Evolutionary conservation across 768 basidiomycete genomes (phyloP).

Genomic region (Lenzites betulinus): DNA sequence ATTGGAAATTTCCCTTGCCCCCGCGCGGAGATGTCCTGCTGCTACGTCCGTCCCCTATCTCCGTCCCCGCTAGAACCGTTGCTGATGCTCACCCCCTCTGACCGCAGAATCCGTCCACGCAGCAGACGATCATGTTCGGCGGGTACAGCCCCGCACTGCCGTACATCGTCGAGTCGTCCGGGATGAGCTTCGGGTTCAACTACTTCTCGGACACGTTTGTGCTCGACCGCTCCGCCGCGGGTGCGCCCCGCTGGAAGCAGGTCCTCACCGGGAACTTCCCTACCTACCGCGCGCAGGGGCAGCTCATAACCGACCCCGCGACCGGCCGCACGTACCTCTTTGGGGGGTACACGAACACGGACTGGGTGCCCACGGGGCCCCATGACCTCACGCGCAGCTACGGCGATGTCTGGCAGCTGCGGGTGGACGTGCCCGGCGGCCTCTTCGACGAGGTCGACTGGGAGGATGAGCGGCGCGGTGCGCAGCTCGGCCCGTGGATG

Average conservation of each 20-base stretch:
- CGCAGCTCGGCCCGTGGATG: conserved; percentile 43
- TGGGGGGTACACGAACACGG: conserved; percentile 43
- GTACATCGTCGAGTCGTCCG: conserved; percentile 5
- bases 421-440: conserved; percentile 39
- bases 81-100: neutral
- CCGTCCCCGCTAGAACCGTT: neutral
- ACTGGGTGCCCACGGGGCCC: conserved; percentile 37
- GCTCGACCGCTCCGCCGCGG: conserved; percentile 21
- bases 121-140: conserved; percentile 41
- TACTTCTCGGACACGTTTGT: conserved; percentile 48
- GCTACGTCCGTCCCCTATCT: conserved; percentile 32
- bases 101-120: conserved; percentile 35
- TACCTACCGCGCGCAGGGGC: conserved; percentile 40
- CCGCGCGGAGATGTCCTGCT: conserved; percentile 36
- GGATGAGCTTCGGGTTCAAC: conserved; percentile 33
- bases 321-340: conserved; percentile 42
- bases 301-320: conserved; percentile 37
- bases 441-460: conserved; percentile 40
- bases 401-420: conserved; percentile 43
- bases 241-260: conserved; percentile 36
- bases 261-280: conserved; percentile 45
- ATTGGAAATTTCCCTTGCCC: conserved; percentile 37
- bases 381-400: conserved; percentile 33
- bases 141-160: conserved; percentile 39
- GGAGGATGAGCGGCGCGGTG: conserved; percentile 40